phyloP scores from a whole-genome alignment of 2,329 filamentous ascomycete species.

The Lecanosticta acicola region DNA sequence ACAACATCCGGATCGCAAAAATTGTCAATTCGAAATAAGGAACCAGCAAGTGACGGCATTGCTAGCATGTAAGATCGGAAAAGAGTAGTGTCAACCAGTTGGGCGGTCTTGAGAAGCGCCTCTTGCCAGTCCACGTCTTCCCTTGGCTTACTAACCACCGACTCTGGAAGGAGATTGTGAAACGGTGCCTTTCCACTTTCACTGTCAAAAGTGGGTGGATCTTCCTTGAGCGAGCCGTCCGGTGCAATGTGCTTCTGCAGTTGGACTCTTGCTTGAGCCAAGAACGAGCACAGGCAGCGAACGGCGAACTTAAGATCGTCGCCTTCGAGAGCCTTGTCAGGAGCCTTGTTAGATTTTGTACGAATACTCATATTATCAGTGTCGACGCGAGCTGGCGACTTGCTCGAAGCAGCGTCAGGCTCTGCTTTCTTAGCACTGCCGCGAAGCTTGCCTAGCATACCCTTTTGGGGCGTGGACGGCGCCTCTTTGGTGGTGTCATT shows the following conservation, averaged over 20 bases:
- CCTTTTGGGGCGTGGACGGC: slow-evolving; percentile 32
- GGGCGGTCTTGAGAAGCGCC: slow-evolving; percentile 69
- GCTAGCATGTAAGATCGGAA: slow-evolving; percentile 96
- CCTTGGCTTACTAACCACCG: slow-evolving; percentile 22
- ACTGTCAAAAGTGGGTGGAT: slow-evolving; percentile 41
- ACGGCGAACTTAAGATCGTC: slow-evolving; percentile 80
- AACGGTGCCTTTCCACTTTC: slow-evolving; percentile 43
- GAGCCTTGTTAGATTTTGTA: slow-evolving; percentile 33
- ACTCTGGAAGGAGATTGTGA: slow-evolving; percentile 34
- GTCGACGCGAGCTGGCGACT: slow-evolving; percentile 51
- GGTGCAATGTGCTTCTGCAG: slow-evolving; percentile 57
- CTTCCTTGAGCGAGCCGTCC: slow-evolving; percentile 54
- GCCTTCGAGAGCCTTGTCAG: slow-evolving; percentile 60
- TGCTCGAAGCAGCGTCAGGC: slow-evolving; percentile 53
- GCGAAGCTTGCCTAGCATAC: slow-evolving; percentile 46
- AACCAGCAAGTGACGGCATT: slow-evolving; percentile 74
- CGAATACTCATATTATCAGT: slow-evolving; percentile 54
- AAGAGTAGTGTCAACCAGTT: slow-evolving; percentile 84
- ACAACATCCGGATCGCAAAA: slow-evolving; percentile 96
- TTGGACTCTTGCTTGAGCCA: slow-evolving; percentile 72
- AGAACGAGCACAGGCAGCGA: slow-evolving; percentile 75
- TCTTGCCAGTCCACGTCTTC: slow-evolving; percentile 57
- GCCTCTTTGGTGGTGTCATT: slow-evolving; percentile 31
- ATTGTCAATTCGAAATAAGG: slow-evolving; percentile 90
- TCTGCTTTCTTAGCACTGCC: slow-evolving; percentile 42